Base-by-base conservation (phyloP, 2,329 filamentous ascomycete genomes). In the Ophiostoma ips region DNA sequence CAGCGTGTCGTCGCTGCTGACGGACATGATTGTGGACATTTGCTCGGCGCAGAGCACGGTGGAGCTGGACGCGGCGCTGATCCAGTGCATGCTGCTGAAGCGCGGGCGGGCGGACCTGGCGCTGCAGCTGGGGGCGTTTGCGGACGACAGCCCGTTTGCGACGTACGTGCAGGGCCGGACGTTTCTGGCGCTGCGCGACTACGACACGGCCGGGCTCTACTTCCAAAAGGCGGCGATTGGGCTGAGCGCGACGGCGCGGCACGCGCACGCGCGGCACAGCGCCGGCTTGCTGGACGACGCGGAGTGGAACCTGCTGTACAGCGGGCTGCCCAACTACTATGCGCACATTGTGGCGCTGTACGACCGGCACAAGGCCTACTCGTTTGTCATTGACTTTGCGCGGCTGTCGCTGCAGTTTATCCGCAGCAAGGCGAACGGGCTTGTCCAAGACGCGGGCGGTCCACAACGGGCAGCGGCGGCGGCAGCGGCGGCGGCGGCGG, bases 161-260 rank as follows among this genome's bases (percentile, higher is more conserved):
- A 84, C 72, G 57, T 98, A 98, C 61, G 75, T 96, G 5, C 87
- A 89, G 63, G 92, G 85, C 2, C 81, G 92, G 30, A 73, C 94
- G 46, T 76, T 79, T 56, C 70, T 96, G 33, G 79, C 81, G 5
- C 75, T 83, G 55, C 83, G 82, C 49, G 83, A 94, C 60, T 81
- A 81, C 61, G 76, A 78, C 52, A 72, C 77, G 36, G 90, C 92
- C 50, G 77, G 86, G 28, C 69, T 77, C 28, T 77, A 79, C 60
- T 95, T 98, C 65, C 81, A 81, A 57, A 90, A 84, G 61, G 86
- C 88, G 53, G 86, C 87, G 18, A 83, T 86, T 59, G 82, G 83
- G 50, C 78, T 94, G 64, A 82, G 72, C 55, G 64, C 70, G 10
- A 61, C 68, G 24, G 67, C 70, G 51, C 64, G 68, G n/a, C 62